phyloP scores from a whole-genome alignment of 306 rosid genomes.

The peach (Prunus persica) region DNA sequence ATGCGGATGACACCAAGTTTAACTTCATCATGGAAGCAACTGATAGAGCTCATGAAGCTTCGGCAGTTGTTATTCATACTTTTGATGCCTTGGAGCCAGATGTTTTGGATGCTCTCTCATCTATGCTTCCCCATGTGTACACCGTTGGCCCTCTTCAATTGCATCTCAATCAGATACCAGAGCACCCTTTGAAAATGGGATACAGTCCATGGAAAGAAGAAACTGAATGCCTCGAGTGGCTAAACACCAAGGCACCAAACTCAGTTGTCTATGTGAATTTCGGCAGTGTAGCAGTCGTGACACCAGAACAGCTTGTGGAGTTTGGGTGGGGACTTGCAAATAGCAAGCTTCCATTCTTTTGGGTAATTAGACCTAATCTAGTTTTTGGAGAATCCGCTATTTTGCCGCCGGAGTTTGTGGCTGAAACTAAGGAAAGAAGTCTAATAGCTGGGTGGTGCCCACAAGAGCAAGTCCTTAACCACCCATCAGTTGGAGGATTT shows the following conservation, averaged over 20 bases:
- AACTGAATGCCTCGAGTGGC: neutral
- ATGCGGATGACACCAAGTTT: neutral
- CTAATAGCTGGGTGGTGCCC: too few relatives aligned
- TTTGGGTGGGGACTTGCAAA: constrained; percentile 4
- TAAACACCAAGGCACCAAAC: neutral
- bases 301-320: too few relatives aligned
- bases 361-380: too few relatives aligned
- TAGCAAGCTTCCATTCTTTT: too few relatives aligned
- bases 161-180: neutral
- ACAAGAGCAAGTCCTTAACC: too few relatives aligned
- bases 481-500: too few relatives aligned
- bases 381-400: too few relatives aligned
- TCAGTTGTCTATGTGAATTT: constrained; percentile 2
- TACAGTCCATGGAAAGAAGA: constrained; percentile 11
- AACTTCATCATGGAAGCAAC: neutral
- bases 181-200: neutral
- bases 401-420: too few relatives aligned
- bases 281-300: neutral
- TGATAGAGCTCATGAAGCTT: neutral
- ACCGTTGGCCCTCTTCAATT: neutral
- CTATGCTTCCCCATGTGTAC: neutral
- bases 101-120: neutral
- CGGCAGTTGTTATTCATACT: neutral
- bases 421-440: too few relatives aligned
- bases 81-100: neutral